A percentile compares a stretch with the other conserved stretches of the same genome.
Evolutionary conservation across 805 yeast species (phyloP).

Genomic region (Metschnikowia corniflorae): DNA sequence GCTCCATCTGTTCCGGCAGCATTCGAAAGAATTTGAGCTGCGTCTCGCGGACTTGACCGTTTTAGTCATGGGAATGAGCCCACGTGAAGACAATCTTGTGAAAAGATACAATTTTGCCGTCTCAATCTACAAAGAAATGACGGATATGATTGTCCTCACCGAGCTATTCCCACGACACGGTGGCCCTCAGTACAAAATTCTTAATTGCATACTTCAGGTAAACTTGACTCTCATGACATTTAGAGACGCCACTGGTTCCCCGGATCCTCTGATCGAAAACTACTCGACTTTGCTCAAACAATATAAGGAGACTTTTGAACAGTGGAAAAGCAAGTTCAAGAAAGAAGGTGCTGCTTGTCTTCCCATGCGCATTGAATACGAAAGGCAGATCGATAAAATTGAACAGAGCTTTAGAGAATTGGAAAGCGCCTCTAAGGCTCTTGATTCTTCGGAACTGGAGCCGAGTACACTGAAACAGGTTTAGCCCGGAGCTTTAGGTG

Average conservation of each 20-base stretch:
- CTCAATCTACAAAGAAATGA: not conserved
- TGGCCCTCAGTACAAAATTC: not conserved
- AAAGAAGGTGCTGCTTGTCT: not conserved
- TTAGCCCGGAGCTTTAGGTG: no score
- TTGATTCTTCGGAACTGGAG: no score
- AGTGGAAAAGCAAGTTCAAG: not conserved
- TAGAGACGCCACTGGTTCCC: not conserved
- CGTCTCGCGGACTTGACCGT: not conserved
- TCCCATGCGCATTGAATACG: not conserved
- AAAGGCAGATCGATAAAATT: not conserved
- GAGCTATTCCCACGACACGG: not conserved
- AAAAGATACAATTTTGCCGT: not conserved
- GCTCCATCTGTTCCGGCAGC: not conserved
- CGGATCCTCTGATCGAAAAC: not conserved
- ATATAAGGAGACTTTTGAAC: not conserved
- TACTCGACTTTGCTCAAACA: not conserved
- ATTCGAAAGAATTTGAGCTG: not conserved
- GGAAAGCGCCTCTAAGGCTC: no score
- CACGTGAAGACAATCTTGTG: not conserved
- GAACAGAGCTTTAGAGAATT: not conserved
- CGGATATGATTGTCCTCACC: not conserved
- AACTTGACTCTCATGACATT: not conserved
- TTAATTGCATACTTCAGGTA: not conserved
- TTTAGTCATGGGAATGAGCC: not conserved
- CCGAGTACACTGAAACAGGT: no score